Base-by-base conservation (phyloP, 768 basidiomycete genomes). In the Phylloporus scabripes region DNA sequence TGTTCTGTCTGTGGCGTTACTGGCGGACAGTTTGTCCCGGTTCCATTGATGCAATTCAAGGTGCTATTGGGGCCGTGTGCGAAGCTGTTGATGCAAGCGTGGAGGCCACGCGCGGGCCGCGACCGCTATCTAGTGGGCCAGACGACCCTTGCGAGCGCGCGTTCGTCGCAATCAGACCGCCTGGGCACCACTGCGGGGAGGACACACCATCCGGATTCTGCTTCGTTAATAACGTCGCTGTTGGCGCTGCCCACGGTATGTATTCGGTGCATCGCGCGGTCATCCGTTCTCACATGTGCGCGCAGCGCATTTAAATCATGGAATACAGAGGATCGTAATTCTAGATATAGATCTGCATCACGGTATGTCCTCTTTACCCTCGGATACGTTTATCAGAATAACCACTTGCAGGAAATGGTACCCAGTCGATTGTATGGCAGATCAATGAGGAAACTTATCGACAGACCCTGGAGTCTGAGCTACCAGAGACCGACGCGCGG, bases 161-260 rank as follows among this genome's bases (percentile, higher is more conserved):
- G 0, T 97, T 97, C 64, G 91, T 90, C 9, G 85, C 82, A 0
- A 77, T 96, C 17, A 71, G 94, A 43, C 94, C 93, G 0, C 94
- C 94, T 0, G 94, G 95, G 1, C 93, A 96, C 72, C 93, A 97
- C 58, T 95, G 93, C 60, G 89, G 89, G 2, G 92, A 93, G 66
- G 81, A 92, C 51, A 80, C 80, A 0, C 95, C 95, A 0, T 85
- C 82, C 9, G 95, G 95, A 0, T 98, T 97, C 64, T 97, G 95
- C 66, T 96, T 94, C 57, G 78, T 96, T 26, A 97, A 97, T 56
- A 99, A 98, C 60, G 87, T 96, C 0, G 84, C 85, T 0, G 77
- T 97, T 3, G 93, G 77, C 0, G 92, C 92, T 28, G 91, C 92
- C 12, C 91, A 97, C 62, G 94, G 92, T 92, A 57, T 34, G 74